These are phyloP conservation scores for Sclerotinia borealis DNA, from an alignment of 2,329 filamentous ascomycete genomes.

Conservation along the genomic window DNA sequence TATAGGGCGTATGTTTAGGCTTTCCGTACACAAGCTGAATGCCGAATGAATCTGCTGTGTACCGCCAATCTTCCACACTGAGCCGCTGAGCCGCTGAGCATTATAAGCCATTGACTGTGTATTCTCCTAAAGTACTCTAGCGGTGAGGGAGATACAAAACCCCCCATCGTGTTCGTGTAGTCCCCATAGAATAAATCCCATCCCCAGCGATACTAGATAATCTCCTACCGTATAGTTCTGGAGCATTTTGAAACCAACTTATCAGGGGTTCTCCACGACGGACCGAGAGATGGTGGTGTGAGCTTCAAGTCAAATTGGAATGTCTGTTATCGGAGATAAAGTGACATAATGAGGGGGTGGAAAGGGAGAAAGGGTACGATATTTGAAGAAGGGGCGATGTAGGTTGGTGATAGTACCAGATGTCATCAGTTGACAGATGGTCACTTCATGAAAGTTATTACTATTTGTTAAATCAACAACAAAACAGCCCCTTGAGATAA, in stretches of 20 bases:
- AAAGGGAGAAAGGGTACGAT: too few species aligned
- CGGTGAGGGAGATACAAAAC: neutral
- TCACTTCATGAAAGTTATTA: neutral
- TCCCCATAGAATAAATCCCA: neutral
- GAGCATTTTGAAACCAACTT: neutral
- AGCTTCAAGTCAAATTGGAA: slow-evolving; percentile 1
- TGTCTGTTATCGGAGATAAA: neutral
- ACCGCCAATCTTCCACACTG: neutral
- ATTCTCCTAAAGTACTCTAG: neutral
- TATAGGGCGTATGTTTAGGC: neutral
- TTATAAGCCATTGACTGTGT: neutral
- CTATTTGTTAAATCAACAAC: neutral
- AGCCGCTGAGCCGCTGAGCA: neutral
- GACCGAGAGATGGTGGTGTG: slow-evolving; percentile 7
- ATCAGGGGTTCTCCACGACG: slow-evolving; percentile 9
- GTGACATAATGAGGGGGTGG: neutral
- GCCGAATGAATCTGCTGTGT: neutral
- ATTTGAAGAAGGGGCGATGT: neutral
- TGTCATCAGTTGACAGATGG: neutral
- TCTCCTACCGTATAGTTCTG: neutral
- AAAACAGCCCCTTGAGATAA: neutral
- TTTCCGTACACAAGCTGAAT: neutral
- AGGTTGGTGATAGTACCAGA: neutral
- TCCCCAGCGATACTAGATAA: neutral
- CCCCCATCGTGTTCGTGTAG: slow-evolving; percentile 1